Evolutionary conservation across 345 rosid species (phyloP).

Genomic region (Euclidium syriacum): DNA sequence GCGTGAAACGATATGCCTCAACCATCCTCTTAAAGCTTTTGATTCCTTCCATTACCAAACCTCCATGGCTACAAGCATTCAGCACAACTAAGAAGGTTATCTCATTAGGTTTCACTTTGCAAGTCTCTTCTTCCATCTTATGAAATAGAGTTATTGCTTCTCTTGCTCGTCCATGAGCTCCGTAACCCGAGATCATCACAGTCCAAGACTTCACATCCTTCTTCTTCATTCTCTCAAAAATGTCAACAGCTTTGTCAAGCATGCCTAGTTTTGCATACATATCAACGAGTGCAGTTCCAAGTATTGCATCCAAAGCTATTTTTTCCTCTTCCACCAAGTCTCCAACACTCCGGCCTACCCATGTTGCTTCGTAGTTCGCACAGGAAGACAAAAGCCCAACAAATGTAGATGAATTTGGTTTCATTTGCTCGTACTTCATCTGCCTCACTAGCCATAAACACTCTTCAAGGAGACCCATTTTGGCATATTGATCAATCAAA

Average conservation of each 20-base stretch:
- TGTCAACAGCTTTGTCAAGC: constrained; percentile 40
- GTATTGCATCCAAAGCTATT: constrained; percentile 40
- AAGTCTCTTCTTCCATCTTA: constrained; percentile 46
- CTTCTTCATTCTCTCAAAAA: constrained; percentile 40
- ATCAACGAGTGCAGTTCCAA: constrained; percentile 59
- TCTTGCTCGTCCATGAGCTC: constrained; percentile 50
- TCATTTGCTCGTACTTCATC: constrained; percentile 41
- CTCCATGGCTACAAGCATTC: constrained; percentile 67
- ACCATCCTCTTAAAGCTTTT: constrained; percentile 52
- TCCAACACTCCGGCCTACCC: constrained; percentile 32
- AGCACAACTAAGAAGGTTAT: constrained; percentile 60
- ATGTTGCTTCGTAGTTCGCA: constrained; percentile 38
- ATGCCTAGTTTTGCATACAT: constrained; percentile 60
- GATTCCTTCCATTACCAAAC: constrained; percentile 48
- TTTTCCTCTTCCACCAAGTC: constrained; percentile 37
- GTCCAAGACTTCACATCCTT: constrained; percentile 66
- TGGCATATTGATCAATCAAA: constrained; percentile 57
- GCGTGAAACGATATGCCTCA: constrained; percentile 32
- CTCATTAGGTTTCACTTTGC: constrained; percentile 41
- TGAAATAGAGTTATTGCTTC: constrained; percentile 44
- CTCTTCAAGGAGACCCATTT: constrained; percentile 44
- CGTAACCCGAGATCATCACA: constrained; percentile 52
- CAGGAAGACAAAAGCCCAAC: constrained; percentile 55
- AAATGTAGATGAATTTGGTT: constrained; percentile 49
- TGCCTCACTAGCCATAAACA: constrained; percentile 41